Base-by-base conservation (phyloP, 2,329 filamentous ascomycete species). In the Penicillium fuscoglaucum region DNA sequence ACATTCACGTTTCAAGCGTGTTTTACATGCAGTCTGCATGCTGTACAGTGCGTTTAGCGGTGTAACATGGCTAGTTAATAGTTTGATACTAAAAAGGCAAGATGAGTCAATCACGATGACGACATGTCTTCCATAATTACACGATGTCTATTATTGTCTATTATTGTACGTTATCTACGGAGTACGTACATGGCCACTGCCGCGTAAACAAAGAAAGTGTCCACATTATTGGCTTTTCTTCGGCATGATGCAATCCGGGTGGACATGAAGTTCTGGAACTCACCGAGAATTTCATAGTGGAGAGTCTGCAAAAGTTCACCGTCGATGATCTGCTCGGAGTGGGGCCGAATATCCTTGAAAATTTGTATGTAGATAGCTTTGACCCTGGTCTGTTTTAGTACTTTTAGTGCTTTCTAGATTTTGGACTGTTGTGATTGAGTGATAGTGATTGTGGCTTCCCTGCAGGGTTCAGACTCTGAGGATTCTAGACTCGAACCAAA, bases 241-340 rank as follows among this genome's bases (percentile, higher is more conserved):
- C 13, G 54, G 29, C 10, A 52, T 56, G 47, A 52, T 56, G 54
- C 54, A 45, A 52, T 53, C 40, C 29, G 33, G 39, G n/a, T 28
- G 29, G 29, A 31, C 29, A 29, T 29, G 28, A 55, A 29, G 54
- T 56, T 56, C 54, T 56, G 54, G 54, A 56, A 52, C 47, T 45
- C 54, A 45, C 31, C 13, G 48, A 29, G 12, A 51, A 51, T 51
- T 51, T 29, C 21, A 15, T 26, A 51, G 45, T 56, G 53, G 53
- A 51, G 28, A 13, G 13, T 33, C 44, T 55, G 40, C 19, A 45
- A 56, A 56, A 46, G 31, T 45, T 44, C 47, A 56, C 39, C 49
- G 49, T 52, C 39, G 39, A 29, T 55, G 43, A 56, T 52, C 47
- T 56, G 15, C 54, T 43, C 35, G 5, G n/a, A 12, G 51, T 53